phyloP scores from a whole-genome alignment of 1,139 yeast species.

The Diutina mesorugosa region DNA sequence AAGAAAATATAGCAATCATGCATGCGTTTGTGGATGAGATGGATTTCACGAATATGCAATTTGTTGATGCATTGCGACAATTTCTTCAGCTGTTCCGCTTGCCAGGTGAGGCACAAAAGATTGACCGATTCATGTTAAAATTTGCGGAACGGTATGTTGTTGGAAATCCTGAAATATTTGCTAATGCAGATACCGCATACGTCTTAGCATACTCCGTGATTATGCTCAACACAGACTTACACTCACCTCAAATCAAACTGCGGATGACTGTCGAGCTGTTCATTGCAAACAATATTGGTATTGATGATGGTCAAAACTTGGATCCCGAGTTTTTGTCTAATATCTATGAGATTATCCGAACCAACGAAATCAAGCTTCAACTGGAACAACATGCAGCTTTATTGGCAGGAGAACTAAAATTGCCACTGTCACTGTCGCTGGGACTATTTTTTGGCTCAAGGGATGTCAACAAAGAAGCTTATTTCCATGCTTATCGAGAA shows the following conservation, averaged over 20 bases:
- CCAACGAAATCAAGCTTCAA: conserved; percentile 76
- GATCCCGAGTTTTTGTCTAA: conserved; percentile 59
- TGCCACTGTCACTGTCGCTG: conserved; percentile 20
- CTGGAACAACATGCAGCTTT: conserved; percentile 94
- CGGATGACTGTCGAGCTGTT: conserved; percentile 89
- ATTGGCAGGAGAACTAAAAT: conserved; percentile 45
- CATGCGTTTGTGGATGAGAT: conserved; percentile 86
- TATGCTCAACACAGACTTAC: conserved; percentile 88
- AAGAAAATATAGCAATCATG: conserved; percentile 69
- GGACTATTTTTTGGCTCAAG: conserved; percentile 64
- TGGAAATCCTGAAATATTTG: conserved; percentile 76
- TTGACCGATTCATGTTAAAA: conserved; percentile 91
- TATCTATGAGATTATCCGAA: conserved; percentile 65
- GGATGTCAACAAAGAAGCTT: conserved; percentile 74
- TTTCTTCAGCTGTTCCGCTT: conserved; percentile 82
- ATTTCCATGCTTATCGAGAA: conserved; percentile 83
- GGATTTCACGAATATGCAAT: conserved; percentile 57
- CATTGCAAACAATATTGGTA: conserved; percentile 77
- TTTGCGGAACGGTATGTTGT: conserved; percentile 87
- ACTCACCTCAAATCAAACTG: conserved; percentile 72
- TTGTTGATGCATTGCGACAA: conserved; percentile 76
- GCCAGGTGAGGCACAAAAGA: conserved; percentile 97
- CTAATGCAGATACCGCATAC: conserved; percentile 91
- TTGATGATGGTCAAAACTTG: conserved; percentile 80
- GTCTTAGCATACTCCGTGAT: conserved; percentile 86